Evolutionary conservation across 2,329 filamentous ascomycete genomes (phyloP).

Genomic region (Pseudogymnoascus sp.): DNA sequence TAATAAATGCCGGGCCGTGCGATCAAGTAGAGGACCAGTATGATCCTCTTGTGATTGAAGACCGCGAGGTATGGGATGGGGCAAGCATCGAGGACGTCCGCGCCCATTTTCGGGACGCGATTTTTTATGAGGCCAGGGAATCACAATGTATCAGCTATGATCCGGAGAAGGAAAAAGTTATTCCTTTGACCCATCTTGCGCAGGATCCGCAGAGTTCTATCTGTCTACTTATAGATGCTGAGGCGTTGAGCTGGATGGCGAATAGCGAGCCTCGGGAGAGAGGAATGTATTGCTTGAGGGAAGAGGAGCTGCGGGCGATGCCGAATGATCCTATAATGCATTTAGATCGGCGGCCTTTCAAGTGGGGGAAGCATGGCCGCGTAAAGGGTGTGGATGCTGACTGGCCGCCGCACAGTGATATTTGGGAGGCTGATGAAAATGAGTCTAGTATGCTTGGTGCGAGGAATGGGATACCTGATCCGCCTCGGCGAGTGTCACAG

Average conservation of each 20-base stretch:
- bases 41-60: not conserved
- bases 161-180: not conserved
- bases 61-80: not conserved
- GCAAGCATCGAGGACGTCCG: conserved; percentile 1
- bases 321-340: not conserved
- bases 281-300: not conserved
- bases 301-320: not conserved
- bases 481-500: not conserved
- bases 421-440: not conserved
- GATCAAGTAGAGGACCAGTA: not conserved
- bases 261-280: not conserved
- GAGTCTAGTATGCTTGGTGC: not conserved
- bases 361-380: not conserved
- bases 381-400: not conserved
- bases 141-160: not conserved
- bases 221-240: not conserved
- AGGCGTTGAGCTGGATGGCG: not conserved
- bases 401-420: not conserved
- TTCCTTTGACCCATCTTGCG: not conserved
- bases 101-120: not conserved
- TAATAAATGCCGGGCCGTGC: not conserved
- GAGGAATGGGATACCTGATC: not conserved
- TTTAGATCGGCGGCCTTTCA: not conserved
- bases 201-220: not conserved
- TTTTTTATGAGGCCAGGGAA: not conserved